These are phyloP conservation scores for Lepidium campestre DNA, from an alignment of 441 rosid species.

Conservation along the genomic window DNA sequence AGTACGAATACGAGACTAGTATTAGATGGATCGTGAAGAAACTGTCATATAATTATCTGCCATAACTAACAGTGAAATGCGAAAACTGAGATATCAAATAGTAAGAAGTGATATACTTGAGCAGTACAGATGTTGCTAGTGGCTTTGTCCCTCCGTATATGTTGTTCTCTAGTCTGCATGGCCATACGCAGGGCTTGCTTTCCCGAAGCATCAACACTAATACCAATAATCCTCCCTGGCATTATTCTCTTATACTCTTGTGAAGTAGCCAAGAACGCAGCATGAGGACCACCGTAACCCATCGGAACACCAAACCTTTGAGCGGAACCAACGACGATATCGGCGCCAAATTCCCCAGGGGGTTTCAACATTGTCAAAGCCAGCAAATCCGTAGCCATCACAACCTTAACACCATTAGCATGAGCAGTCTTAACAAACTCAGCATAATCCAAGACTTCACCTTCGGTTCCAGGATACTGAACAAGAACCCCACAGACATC, in stretches of 20 bases:
- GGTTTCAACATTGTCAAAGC: constrained; percentile 94
- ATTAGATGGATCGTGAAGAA: background rate
- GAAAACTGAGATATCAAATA: background rate
- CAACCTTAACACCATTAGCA: constrained; percentile 92
- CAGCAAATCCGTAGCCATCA: constrained; percentile 88
- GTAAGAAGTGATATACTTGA: constrained; percentile 51
- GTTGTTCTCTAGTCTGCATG: constrained; percentile 98
- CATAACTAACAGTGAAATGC: background rate
- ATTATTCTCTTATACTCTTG: constrained; percentile 97
- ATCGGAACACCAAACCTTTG: constrained; percentile 97
- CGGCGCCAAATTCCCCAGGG: constrained; percentile 94
- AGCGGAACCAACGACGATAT: constrained; percentile 91
- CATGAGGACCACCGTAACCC: constrained; percentile 99
- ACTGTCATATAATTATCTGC: background rate
- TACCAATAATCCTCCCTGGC: constrained; percentile 95
- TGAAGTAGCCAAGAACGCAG: constrained; percentile 94
- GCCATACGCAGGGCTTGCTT: constrained; percentile 95
- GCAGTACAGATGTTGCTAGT: constrained; percentile 99
- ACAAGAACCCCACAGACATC: constrained; percentile 94
- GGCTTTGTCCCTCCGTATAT: constrained; percentile 96
- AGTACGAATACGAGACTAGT: background rate
- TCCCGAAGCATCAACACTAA: constrained; percentile 89
- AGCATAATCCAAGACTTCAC: constrained; percentile 82
- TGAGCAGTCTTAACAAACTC: constrained; percentile 86
- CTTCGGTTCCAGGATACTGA: constrained; percentile 97